Evolutionary conservation across 2,329 filamentous ascomycete species (phyloP).

Genomic region (Trichophyton equinum): DNA sequence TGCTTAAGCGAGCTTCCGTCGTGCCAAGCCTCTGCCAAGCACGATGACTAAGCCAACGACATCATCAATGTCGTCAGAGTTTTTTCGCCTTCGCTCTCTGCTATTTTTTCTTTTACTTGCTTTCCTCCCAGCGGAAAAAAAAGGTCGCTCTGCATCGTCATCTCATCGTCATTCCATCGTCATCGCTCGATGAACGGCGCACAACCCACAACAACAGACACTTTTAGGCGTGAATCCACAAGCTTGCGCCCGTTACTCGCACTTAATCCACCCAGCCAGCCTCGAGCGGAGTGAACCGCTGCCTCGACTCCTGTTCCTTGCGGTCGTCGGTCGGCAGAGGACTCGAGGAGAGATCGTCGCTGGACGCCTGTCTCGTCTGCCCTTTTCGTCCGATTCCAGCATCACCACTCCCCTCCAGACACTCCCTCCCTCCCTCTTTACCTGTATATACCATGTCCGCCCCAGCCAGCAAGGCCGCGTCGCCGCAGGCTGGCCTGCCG

Average conservation of each 20-base stretch:
- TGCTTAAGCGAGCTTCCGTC: not conserved
- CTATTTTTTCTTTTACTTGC: slow-evolving; percentile 12
- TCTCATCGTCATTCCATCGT: slow-evolving; percentile 12
- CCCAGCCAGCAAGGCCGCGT: slow-evolving; percentile 27
- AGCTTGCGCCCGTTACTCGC: not conserved
- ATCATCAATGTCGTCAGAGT: slow-evolving; percentile 17
- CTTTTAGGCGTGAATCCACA: slow-evolving; percentile 5
- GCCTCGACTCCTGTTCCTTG: not conserved
- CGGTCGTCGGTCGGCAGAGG: slow-evolving; percentile 3
- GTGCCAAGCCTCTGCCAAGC: not conserved
- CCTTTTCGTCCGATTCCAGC: slow-evolving; percentile 6
- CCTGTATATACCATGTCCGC: slow-evolving; percentile 25
- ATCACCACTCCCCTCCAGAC: slow-evolving; percentile 10
- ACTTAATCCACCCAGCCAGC: slow-evolving; percentile 11
- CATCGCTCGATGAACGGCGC: slow-evolving; percentile 1
- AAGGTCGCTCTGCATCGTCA: slow-evolving; percentile 11
- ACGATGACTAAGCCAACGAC: slow-evolving; percentile 8
- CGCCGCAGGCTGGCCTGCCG: slow-evolving; percentile 21
- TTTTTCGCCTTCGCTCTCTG: slow-evolving; percentile 7
- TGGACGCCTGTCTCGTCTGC: not conserved
- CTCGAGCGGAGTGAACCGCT: slow-evolving; percentile 14
- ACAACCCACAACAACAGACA: slow-evolving; percentile 7
- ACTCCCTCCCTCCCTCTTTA: not conserved
- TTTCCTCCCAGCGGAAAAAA: not conserved
- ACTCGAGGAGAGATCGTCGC: slow-evolving; percentile 10